Evolutionary conservation across 306 rosid species (phyloP), one percentile per base, ranked within the genome.

Genomic region (Quercus cerris): DNA sequence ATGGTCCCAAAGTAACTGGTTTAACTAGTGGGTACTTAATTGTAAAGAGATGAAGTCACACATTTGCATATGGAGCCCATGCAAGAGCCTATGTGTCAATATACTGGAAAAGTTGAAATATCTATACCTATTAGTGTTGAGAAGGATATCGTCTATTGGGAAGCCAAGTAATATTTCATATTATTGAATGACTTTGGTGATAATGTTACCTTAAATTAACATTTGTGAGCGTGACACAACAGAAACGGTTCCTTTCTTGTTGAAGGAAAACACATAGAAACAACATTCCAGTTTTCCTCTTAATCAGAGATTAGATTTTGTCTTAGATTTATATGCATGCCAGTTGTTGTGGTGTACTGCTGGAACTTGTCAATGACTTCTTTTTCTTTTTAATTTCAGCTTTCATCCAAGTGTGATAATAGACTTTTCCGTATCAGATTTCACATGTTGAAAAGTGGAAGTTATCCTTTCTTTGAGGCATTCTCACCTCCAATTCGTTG

Each of bases 391-490:
- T 73, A 75, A 23, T 88, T 86, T 81, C 92, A 94, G 98, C 97
- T 94, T 84, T 94, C 98, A 22, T 94, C 98, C 74, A 92, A 94
- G 87, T 92, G 97, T 68, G 95, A 91, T 51, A 94, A 86, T 85
- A 87, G 93, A 86, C 85, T 94, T 83, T 94, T 94, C 85, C 82
- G 84, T 83, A 85, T 94, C 77, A 84, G 84, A 78, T 94, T 94
- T 89, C 76, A 82, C 75, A 75, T 91, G 33, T 93, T 88, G 12
- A 81, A 79, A 18, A 68, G 85, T 82, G 92, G 86, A 84, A 78
- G 44, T 59, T 91, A 86, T 86, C 95, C 97, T 77, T 94, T 90
- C 78, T 80, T 91, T 51, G 91, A 90, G 87, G 79, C 90, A 77
- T 67, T 73, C 75, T 86, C 94, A 27, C 90, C 78, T 85, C 95